phyloP scores from a whole-genome alignment of 495 filamentous ascomycete species.

The Daldinia loculata region DNA sequence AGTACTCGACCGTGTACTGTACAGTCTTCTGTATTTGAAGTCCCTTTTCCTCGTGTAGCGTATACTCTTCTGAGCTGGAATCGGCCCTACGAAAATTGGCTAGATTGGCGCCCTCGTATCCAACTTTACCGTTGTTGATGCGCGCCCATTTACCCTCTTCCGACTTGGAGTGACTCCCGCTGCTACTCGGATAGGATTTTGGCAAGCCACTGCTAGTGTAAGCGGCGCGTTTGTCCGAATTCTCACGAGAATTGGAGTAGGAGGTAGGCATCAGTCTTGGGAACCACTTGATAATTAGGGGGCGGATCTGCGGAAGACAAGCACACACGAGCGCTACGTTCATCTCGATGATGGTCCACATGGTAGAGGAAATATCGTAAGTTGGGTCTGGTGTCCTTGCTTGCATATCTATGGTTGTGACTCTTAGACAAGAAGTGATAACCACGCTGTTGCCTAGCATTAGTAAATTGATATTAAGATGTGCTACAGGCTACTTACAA shows the following conservation, averaged over 20 bases:
- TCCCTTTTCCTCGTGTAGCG: conserved; percentile 32
- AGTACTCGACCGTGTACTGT: conserved; percentile 44
- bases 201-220: conserved; percentile 15
- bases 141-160: conserved; percentile 31
- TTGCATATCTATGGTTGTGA: conserved; percentile 43
- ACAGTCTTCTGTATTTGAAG: conserved; percentile 44
- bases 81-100: conserved; percentile 29
- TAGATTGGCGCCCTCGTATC: conserved; percentile 6
- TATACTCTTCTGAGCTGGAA: conserved; percentile 34
- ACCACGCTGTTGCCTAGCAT: conserved; percentile 35
- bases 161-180: conserved; percentile 9
- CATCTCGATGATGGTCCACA: conserved; percentile 60
- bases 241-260: conserved; percentile 24
- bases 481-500: conserved; percentile 42
- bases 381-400: conserved; percentile 42
- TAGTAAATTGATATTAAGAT: conserved; percentile 5
- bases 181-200: conserved; percentile 18
- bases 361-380: conserved; percentile 50
- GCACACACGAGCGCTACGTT: conserved; percentile 60
- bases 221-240: conserved; percentile 11
- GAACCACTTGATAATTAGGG: conserved; percentile 42
- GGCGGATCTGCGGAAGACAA: conserved; percentile 52
- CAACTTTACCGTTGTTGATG: not conserved
- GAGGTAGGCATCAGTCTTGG: conserved; percentile 36
- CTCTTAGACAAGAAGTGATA: conserved; percentile 45